Evolutionary conservation across 2,329 filamentous ascomycete species (phyloP).

Genomic region (Capronia americana): DNA sequence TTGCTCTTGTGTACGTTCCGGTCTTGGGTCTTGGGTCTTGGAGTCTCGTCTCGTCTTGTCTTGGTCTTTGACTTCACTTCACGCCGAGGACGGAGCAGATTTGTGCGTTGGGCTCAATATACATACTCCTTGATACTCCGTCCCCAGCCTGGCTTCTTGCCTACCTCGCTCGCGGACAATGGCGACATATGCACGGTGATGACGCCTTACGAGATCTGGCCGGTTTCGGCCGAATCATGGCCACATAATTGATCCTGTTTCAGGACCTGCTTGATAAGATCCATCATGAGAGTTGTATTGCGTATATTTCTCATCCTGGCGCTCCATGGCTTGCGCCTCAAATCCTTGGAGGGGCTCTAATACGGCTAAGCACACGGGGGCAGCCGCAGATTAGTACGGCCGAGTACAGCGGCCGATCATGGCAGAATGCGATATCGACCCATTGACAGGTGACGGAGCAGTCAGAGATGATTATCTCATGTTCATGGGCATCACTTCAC

Average conservation of each 20-base stretch:
- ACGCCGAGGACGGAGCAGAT: too few relatives aligned
- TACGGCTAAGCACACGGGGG: neutral
- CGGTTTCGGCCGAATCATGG: neutral
- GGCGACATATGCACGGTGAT: slow-evolving; percentile 21
- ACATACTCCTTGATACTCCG: neutral
- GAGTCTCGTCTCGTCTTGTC: too few relatives aligned
- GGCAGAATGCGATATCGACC: neutral
- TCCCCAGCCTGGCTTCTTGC: neutral
- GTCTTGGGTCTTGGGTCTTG: too few relatives aligned
- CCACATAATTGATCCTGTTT: neutral
- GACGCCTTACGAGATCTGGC: slow-evolving; percentile 18
- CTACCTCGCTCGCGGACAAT: neutral
- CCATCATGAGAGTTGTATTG: neutral
- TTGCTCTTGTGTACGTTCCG: too few relatives aligned
- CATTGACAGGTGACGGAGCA: too few relatives aligned
- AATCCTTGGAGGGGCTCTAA: neutral
- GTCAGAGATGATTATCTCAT: too few relatives aligned
- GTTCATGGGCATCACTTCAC: too few relatives aligned
- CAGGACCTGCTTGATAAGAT: neutral
- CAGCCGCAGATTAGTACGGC: neutral
- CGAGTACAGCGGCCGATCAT: neutral
- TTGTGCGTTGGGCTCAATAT: neutral
- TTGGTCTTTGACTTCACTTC: too few relatives aligned
- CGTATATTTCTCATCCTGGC: neutral
- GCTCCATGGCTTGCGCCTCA: neutral